A percentile compares a stretch with the other conserved stretches of the same genome.
These are phyloP conservation scores for Trichopus zeylanicus DNA, from an alignment of 116 monocot species.

Conservation along the genomic window DNA sequence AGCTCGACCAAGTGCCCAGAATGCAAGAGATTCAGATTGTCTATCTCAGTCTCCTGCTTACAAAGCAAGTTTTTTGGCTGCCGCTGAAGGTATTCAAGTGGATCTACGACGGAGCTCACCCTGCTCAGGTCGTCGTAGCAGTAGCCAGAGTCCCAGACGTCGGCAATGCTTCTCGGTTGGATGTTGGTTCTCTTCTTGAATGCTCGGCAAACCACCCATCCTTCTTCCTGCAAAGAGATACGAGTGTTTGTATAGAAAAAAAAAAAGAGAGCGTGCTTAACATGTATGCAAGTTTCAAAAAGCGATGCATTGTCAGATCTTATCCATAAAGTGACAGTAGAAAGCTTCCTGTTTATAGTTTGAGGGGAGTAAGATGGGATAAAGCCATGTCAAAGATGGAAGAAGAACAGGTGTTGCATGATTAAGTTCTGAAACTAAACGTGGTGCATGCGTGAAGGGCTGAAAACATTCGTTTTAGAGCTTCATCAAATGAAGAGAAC, in stretches of 20 bases:
- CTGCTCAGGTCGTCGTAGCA: constrained; percentile 11
- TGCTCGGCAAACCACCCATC: constrained; percentile 96
- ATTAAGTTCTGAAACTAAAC: no score
- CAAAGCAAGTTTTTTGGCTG: constrained; percentile 21
- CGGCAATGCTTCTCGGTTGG: constrained; percentile 22
- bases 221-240: constrained; percentile 92
- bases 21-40: constrained; percentile 24
- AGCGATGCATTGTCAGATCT: not conserved
- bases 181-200: constrained; percentile 69
- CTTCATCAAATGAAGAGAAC: no score
- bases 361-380: no score
- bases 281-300: not conserved
- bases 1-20: constrained; percentile 42
- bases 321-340: no score
- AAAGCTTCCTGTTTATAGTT: no score
- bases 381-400: no score
- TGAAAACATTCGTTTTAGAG: no score
- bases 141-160: constrained; percentile 41
- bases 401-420: no score
- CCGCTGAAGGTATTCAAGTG: constrained; percentile 16
- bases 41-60: constrained; percentile 52
- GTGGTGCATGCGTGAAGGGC: no score
- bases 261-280: not conserved
- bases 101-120: constrained; percentile 4
- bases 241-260: not conserved